A percentile compares a stretch with the other conserved stretches of the same genome.
phyloP scores from a whole-genome alignment of 108 stramenopile genomes.

The Pseudonitzschia multiseries region DNA sequence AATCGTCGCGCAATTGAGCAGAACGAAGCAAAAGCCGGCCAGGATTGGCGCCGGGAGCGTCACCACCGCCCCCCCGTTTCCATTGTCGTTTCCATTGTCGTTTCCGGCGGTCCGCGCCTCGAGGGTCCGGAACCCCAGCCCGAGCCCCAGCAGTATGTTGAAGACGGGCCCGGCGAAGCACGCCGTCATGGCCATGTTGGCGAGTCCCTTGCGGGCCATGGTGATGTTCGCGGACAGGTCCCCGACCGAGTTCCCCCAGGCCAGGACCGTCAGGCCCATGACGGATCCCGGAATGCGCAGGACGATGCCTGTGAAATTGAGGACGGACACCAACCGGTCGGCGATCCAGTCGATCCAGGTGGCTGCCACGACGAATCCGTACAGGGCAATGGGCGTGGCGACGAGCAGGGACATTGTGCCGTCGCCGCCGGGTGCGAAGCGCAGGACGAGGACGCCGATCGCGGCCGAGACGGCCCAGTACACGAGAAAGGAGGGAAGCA shows the following conservation, averaged over 20 bases:
- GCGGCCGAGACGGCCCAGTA: slow-evolving; percentile 31
- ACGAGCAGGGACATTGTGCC: slow-evolving; percentile 68
- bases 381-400: slow-evolving; percentile 79
- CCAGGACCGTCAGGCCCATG: slow-evolving; percentile 92
- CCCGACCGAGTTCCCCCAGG: slow-evolving; percentile 93
- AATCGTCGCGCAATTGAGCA: slow-evolving; percentile 60
- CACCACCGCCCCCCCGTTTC: slow-evolving; percentile 39
- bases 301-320: slow-evolving; percentile 83
- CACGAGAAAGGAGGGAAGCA: slow-evolving; percentile 31
- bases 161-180: slow-evolving; percentile 97
- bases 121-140: slow-evolving; percentile 64
- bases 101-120: slow-evolving; percentile 35
- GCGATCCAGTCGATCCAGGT: slow-evolving; percentile 96
- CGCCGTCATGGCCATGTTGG: slow-evolving; percentile 88
- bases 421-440: slow-evolving; percentile 78
- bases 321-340: slow-evolving; percentile 83
- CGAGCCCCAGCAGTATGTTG: slow-evolving; percentile 88
- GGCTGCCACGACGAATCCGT: slow-evolving; percentile 88
- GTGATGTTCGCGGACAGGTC: slow-evolving; percentile 93
- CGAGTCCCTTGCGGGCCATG: slow-evolving; percentile 91
- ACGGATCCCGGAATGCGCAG: slow-evolving; percentile 78
- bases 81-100: no score
- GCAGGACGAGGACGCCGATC: slow-evolving; percentile 44
- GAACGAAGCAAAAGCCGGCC: slow-evolving; percentile 67
- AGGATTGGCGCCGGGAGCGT: slow-evolving; percentile 50